phyloP scores from a whole-genome alignment of 805 yeast genomes.

The Spathaspora sp. region DNA sequence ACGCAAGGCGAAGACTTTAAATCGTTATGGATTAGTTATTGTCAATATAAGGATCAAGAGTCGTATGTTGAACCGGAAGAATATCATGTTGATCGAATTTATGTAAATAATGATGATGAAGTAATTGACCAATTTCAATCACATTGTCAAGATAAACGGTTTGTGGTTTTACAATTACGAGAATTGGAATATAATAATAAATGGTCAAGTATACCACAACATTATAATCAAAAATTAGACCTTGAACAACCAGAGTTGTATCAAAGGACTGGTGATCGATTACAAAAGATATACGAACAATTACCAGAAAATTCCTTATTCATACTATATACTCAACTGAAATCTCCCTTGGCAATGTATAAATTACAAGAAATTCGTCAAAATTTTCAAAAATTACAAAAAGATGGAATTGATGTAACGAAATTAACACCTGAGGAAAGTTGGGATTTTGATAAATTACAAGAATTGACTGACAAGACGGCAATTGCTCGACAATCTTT shows the following conservation, averaged over 20 bases:
- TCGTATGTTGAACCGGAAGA: constrained; percentile 12
- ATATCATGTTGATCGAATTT: constrained; percentile 21
- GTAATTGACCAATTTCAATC: constrained; percentile 40
- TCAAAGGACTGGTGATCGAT: constrained; percentile 36
- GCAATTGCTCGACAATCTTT: constrained; percentile 57
- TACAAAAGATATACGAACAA: constrained; percentile 45
- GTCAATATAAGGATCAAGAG: constrained; percentile 16
- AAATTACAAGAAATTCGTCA: constrained; percentile 43
- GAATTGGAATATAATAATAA: constrained; percentile 50
- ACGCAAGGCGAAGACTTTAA: constrained; percentile 3
- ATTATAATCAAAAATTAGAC: constrained; percentile 16
- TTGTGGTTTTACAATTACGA: constrained; percentile 53
- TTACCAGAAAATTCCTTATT: constrained; percentile 60
- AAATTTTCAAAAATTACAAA: constrained; percentile 41
- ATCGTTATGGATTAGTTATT: constrained; percentile 23
- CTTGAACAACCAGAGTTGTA: constrained; percentile 14
- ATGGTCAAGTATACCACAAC: constrained; percentile 18
- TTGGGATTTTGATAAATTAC: constrained; percentile 54
- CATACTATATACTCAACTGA: constrained; percentile 59
- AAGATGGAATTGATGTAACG: constrained; percentile 38
- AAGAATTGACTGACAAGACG: constrained; percentile 44
- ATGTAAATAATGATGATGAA: constrained; percentile 60
- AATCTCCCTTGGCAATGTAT: constrained; percentile 51
- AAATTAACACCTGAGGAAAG: constrained; percentile 30
- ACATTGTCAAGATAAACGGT: constrained; percentile 33